These are phyloP conservation scores for Mortierella sp. DNA, from an alignment of 371 early-diverging fungal species.

Conservation along the genomic window DNA sequence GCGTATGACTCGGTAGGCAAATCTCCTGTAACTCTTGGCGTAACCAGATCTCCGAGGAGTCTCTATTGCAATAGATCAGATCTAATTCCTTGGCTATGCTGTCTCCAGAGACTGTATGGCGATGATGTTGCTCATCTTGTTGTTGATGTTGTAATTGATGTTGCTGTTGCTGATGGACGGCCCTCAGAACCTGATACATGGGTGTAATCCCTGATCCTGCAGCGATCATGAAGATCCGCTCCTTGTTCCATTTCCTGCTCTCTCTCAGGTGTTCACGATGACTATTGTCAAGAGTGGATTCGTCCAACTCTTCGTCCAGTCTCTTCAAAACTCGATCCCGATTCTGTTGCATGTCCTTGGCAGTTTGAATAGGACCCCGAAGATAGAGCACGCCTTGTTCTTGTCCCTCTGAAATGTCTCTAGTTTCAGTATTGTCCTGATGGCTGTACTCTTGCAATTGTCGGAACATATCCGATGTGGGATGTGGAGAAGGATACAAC, in stretches of 20 bases:
- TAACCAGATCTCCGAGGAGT: constrained; percentile 36
- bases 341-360: constrained; percentile 8
- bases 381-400: constrained; percentile 20
- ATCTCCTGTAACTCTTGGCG: constrained; percentile 24
- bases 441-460: constrained; percentile 7
- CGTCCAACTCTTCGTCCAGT: background rate
- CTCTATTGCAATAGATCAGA: constrained; percentile 41
- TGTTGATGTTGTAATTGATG: constrained; percentile 3
- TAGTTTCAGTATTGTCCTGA: background rate
- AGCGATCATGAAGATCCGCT: constrained; percentile 44
- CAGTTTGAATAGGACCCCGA: constrained; percentile 42
- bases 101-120: background rate
- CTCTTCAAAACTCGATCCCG: background rate
- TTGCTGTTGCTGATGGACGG: constrained; percentile 17
- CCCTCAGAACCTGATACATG: constrained; percentile 39
- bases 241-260: background rate
- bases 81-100: constrained; percentile 14
- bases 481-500: constrained; percentile 40
- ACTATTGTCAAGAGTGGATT: background rate
- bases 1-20: background rate
- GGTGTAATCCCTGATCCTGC: constrained; percentile 52
- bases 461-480: constrained; percentile 40
- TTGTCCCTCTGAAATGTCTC: background rate
- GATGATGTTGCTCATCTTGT: background rate
- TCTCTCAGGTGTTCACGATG: background rate